Evolutionary conservation across 73 alveolate species (phyloP).

Genomic region (Halteria grandinella): DNA sequence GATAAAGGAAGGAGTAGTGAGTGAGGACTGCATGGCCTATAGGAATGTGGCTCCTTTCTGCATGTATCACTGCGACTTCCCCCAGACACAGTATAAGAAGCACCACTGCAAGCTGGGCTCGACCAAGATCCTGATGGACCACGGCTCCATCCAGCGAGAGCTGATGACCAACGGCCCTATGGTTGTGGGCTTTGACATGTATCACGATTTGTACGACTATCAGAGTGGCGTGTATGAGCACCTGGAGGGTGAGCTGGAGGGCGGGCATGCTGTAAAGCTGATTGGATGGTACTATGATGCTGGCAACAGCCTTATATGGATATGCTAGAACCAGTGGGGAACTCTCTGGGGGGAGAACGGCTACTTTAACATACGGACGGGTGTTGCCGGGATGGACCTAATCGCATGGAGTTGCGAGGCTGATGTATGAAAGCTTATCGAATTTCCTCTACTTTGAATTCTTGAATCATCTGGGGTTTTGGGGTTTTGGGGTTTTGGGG

Average conservation of each 20-base stretch:
- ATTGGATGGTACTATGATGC: slow-evolving; percentile 78
- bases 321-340: slow-evolving; percentile 72
- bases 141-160: too few species aligned
- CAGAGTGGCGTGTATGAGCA: slow-evolving; percentile 64
- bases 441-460: too few species aligned
- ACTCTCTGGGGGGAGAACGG: slow-evolving; percentile 87
- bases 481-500: too few species aligned
- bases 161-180: slow-evolving; percentile 54
- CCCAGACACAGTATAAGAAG: background rate
- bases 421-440: too few species aligned
- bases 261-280: slow-evolving; percentile 64
- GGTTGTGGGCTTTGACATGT: slow-evolving; percentile 11
- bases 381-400: too few species aligned
- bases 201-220: slow-evolving; percentile 53
- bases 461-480: too few species aligned
- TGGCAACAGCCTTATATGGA: slow-evolving; percentile 65
- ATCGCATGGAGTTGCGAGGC: too few species aligned
- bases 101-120: background rate
- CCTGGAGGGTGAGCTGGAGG: background rate
- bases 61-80: slow-evolving; percentile 11
- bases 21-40: slow-evolving; percentile 39
- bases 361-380: too few species aligned
- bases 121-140: background rate
- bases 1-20: slow-evolving; percentile 35
- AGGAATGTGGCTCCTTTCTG: slow-evolving; percentile 6